Percentiles rank a stretch among this genome's conserved stretches.
Evolutionary conservation across 176 grass and related monocot species (phyloP).

Genomic region (Aegilops tauschii): DNA sequence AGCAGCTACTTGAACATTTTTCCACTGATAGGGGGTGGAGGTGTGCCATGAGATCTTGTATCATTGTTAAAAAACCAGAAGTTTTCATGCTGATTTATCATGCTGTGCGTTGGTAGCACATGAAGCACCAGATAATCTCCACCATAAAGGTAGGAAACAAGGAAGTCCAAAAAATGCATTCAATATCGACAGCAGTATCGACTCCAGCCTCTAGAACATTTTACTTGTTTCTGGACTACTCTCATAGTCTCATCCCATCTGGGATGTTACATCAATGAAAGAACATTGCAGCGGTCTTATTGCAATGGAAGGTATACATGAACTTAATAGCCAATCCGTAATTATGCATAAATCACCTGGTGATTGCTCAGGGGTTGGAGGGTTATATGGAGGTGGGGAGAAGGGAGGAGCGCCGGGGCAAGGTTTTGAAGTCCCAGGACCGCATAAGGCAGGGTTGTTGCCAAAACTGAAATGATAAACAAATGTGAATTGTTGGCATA

Average conservation of each 20-base stretch:
- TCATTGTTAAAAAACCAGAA: neutral
- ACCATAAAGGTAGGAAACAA: neutral
- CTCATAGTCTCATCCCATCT: neutral
- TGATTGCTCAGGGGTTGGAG: conserved; percentile 57
- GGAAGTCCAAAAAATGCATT: neutral
- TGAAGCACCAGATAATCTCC: too few relatives aligned
- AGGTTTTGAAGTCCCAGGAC: conserved; percentile 78
- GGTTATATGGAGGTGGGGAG: conserved; percentile 86
- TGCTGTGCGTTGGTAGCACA: too few relatives aligned
- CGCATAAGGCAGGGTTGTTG: conserved; percentile 84
- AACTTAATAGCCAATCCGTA: neutral
- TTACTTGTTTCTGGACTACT: conserved; percentile 8
- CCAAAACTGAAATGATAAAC: conserved; percentile 61
- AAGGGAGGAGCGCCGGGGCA: conserved; percentile 81
- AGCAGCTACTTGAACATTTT: too few relatives aligned
- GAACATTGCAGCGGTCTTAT: neutral
- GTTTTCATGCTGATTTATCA: too few relatives aligned
- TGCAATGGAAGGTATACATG: conserved; percentile 1
- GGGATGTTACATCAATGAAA: neutral
- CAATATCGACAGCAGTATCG: neutral
- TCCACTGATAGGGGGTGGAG: neutral
- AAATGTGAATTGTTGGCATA: conserved; percentile 66
- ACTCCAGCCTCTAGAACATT: neutral
- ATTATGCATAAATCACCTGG: conserved; percentile 51
- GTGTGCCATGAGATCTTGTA: neutral